phyloP scores from a whole-genome alignment of 2,329 filamentous ascomycete genomes.

The Aquanectria penicillioides region DNA sequence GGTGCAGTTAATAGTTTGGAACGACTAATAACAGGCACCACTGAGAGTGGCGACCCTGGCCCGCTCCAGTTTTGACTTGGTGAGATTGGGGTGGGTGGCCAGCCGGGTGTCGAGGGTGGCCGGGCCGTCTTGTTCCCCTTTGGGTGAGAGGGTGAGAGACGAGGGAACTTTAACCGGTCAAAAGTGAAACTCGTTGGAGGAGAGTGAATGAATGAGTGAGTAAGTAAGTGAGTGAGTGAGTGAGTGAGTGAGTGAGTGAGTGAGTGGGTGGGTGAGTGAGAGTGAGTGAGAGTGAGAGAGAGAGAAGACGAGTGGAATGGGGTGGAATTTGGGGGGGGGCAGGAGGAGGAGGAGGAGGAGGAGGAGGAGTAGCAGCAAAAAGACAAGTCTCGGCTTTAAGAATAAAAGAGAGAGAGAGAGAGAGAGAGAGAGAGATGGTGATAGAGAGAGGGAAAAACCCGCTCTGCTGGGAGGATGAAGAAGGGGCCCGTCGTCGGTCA shows the following conservation, averaged over 20 bases:
- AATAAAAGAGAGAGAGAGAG: background rate
- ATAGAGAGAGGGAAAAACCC: background rate
- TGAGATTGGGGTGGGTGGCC: conserved; percentile 12
- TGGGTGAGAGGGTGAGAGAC: background rate
- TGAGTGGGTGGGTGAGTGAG: background rate
- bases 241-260: background rate
- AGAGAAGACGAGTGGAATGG: background rate
- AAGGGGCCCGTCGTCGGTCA: background rate
- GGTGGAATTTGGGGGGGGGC: background rate
- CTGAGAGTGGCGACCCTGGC: conserved; percentile 19
- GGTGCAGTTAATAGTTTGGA: conserved; percentile 3
- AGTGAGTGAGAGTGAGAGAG: background rate
- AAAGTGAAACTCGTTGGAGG: conserved; percentile 7
- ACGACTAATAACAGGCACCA: conserved; percentile 21
- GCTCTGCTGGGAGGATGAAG: background rate
- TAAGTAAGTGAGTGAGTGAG: background rate
- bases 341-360: conserved; percentile 1
- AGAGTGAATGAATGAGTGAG: background rate
- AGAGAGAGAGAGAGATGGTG: background rate
- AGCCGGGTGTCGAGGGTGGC: conserved; percentile 12
- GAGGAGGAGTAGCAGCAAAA: background rate
- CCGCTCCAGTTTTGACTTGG: conserved; percentile 4
- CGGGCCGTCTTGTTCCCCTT: conserved; percentile 17
- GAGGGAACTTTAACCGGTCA: conserved; percentile 19
- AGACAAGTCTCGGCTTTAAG: conserved; percentile 6